Conservation (phyloP, 1,284 basidiomycete species). For the Papiliotrema flavescens region DNA sequence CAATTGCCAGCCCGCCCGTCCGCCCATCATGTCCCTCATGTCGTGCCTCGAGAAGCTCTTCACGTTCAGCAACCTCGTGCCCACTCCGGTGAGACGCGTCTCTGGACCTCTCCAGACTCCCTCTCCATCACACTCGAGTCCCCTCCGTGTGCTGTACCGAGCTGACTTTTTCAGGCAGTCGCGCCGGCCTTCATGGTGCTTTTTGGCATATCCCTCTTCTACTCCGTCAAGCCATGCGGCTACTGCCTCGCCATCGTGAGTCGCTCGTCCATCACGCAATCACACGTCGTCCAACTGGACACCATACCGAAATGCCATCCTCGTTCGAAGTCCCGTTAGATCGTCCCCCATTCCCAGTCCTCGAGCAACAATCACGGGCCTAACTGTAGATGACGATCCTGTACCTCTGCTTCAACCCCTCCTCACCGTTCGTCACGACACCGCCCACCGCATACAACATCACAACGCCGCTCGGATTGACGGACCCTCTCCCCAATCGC, state of each 20-base stretch:
- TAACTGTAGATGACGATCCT: conserved; percentile 29
- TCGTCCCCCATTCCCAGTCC: background rate
- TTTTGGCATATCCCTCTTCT: conserved; percentile 23
- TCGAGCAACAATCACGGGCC: background rate
- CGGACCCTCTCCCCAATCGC: conserved; percentile 23
- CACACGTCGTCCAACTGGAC: too few species aligned
- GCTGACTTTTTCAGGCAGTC: conserved; percentile 18
- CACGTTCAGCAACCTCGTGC: background rate
- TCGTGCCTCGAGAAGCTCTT: background rate
- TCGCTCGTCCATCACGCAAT: background rate
- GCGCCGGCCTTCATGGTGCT: conserved; percentile 30
- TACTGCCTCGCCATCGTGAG: conserved; percentile 36
- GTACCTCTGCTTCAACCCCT: conserved; percentile 37
- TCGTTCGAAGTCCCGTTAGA: too few species aligned
- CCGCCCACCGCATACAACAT: background rate
- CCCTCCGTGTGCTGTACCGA: background rate
- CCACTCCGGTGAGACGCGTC: background rate
- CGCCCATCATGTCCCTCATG: background rate
- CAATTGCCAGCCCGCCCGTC: too few species aligned
- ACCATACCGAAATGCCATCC: too few species aligned
- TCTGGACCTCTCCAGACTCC: background rate
- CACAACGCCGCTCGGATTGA: background rate
- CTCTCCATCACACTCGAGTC: background rate
- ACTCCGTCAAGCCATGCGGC: conserved; percentile 32
- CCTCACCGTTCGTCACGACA: conserved; percentile 35